Evolutionary conservation across 441 rosid genomes (phyloP).

Genomic region (Capsella rubella): DNA sequence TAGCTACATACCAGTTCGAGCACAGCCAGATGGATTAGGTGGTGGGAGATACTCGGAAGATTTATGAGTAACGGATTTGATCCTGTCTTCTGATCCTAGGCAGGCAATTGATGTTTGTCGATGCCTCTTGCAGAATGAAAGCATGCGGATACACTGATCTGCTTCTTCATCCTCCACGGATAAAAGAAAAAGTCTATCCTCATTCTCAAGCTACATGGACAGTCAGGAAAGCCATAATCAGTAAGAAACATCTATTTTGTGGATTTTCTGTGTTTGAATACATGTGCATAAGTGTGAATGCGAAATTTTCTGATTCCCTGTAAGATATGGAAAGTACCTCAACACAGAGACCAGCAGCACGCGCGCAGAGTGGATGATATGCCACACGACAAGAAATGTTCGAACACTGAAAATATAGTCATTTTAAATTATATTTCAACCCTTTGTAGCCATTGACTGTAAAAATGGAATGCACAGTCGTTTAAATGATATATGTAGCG

Average conservation of each 20-base stretch:
- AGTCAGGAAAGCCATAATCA: slow-evolving; percentile 46
- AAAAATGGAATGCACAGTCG: slow-evolving; percentile 9
- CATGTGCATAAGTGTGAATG: slow-evolving; percentile 7
- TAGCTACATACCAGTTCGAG: slow-evolving; percentile 82
- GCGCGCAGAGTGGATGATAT: slow-evolving; percentile 99
- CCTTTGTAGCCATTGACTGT: slow-evolving; percentile 22
- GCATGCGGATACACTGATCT: slow-evolving; percentile 80
- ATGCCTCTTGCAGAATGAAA: slow-evolving; percentile 94
- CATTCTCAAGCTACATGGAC: slow-evolving; percentile 83
- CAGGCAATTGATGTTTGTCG: slow-evolving; percentile 78
- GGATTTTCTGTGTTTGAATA: slow-evolving; percentile 29
- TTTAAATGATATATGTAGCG: not conserved
- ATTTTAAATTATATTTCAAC: slow-evolving; percentile 16
- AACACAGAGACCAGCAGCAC: slow-evolving; percentile 98
- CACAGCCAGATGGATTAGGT: slow-evolving; percentile 92
- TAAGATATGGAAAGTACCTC: slow-evolving; percentile 70
- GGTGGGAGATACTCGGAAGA: slow-evolving; percentile 80
- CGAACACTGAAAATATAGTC: slow-evolving; percentile 70
- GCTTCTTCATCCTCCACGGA: slow-evolving; percentile 86
- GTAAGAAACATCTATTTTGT: slow-evolving; percentile 7
- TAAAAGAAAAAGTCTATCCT: slow-evolving; percentile 81
- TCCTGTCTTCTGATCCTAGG: slow-evolving; percentile 60
- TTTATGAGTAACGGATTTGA: slow-evolving; percentile 51
- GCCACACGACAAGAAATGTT: slow-evolving; percentile 92
- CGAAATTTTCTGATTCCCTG: slow-evolving; percentile 20